phyloP scores from a whole-genome alignment of 163 green algal species.

The Chlorella variabilis region DNA sequence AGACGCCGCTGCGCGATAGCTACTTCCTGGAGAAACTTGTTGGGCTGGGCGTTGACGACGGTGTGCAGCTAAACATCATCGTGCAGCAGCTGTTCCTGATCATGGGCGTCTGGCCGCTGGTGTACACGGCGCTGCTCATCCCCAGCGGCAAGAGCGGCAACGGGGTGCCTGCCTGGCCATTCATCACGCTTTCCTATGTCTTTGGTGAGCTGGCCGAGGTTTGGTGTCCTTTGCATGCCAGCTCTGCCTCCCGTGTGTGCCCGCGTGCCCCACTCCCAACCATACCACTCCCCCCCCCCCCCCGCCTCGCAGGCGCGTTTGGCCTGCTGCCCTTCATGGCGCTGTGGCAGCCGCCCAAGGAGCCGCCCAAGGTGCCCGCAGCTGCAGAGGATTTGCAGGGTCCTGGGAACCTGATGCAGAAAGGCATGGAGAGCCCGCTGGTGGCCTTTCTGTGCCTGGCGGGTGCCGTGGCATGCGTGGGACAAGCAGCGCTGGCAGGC shows the following conservation, averaged over 20 bases:
- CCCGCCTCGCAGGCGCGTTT: constrained; percentile 62
- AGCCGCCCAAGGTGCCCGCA: constrained; percentile 55
- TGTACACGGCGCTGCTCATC: constrained; percentile 83
- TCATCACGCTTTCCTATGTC: constrained; percentile 75
- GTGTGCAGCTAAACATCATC: constrained; percentile 73
- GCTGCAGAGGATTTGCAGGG: constrained; percentile 63
- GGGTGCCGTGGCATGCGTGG: constrained; percentile 54
- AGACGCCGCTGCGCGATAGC: constrained; percentile 74
- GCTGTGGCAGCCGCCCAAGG: constrained; percentile 69
- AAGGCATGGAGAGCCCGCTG: constrained; percentile 70
- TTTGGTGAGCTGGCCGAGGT: constrained; percentile 55
- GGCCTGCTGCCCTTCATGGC: constrained; percentile 93
- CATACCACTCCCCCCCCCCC: neutral
- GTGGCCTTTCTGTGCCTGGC: constrained; percentile 59
- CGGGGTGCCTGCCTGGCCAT: constrained; percentile 89
- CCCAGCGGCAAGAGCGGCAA: constrained; percentile 76
- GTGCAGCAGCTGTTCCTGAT: constrained; percentile 82
- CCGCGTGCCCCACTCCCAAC: neutral
- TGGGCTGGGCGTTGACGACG: constrained; percentile 55
- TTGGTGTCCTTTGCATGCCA: neutral
- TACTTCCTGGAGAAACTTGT: constrained; percentile 68
- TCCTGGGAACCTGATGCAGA: constrained; percentile 62
- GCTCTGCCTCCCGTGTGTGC: no score
- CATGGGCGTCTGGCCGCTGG: constrained; percentile 84
- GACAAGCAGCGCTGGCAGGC: constrained; percentile 54